Percentiles rank a stretch among this genome's conserved stretches.
These are phyloP conservation scores for Hanseniaspora pseudoguilliermondii DNA, from an alignment of 805 yeast genomes.

Conservation along the genomic window DNA sequence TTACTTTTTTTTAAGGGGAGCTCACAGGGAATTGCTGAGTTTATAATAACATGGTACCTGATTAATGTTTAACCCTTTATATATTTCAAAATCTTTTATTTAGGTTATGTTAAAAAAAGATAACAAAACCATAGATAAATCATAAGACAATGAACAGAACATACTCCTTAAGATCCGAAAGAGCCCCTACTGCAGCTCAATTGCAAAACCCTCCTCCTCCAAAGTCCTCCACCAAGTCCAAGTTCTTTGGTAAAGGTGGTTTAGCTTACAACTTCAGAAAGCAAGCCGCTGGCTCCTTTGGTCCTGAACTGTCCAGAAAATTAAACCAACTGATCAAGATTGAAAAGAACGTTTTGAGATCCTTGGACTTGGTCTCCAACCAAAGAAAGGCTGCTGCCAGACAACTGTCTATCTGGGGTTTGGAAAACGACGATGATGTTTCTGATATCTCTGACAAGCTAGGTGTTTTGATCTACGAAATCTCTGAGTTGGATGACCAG, in stretches of 20 bases:
- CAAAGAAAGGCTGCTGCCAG: constrained; percentile 95
- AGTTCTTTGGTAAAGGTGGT: constrained; percentile 64
- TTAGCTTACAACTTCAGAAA: constrained; percentile 62
- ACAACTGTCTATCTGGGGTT: constrained; percentile 96
- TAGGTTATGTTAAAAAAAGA: too few species aligned
- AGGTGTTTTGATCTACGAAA: constrained; percentile 88
- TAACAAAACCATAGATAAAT: not conserved
- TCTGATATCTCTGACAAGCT: constrained; percentile 93
- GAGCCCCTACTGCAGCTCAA: constrained; percentile 77
- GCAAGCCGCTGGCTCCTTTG: constrained; percentile 78
- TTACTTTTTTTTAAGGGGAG: not conserved
- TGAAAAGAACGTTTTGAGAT: constrained; percentile 91
- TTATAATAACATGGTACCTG: too few species aligned
- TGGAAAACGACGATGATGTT: constrained; percentile 92
- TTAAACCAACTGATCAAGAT: constrained; percentile 84
- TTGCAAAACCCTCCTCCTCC: constrained; percentile 73
- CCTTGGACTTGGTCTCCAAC: constrained; percentile 81
- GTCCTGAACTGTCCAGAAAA: constrained; percentile 90
- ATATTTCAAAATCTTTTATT: too few species aligned
- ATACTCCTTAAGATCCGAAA: constrained; percentile 80
- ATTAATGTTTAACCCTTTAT: too few species aligned
- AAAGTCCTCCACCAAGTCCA: constrained; percentile 57
- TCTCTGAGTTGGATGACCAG: constrained; percentile 96
- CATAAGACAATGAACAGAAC: constrained; percentile 80
- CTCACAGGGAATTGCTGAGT: too few species aligned